A percentile compares a stretch with the other conserved stretches of the same genome.
Conservation (phyloP, 192 early-diverging fungal genomes). For the Chytriomyces sp. region DNA sequence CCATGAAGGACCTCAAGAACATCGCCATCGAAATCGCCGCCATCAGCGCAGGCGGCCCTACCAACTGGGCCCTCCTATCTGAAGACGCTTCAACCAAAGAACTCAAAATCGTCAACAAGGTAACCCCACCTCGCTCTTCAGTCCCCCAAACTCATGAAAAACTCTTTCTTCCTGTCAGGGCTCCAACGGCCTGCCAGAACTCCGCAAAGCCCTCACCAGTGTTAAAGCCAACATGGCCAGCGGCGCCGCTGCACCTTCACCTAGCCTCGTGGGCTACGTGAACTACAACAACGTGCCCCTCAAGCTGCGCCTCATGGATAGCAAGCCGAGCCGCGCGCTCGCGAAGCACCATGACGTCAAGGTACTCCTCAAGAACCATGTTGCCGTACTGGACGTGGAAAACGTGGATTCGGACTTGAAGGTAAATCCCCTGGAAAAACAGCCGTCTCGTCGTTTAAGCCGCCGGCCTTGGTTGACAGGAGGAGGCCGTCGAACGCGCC, state of each 20-base stretch:
- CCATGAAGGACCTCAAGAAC: constrained; percentile 18
- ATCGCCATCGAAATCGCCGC: constrained; percentile 18
- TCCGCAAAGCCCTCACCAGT: constrained; percentile 7
- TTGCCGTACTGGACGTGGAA: constrained; percentile 15
- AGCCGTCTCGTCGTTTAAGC: no score
- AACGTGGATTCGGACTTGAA: constrained; percentile 13
- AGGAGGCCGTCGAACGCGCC: constrained; percentile 5
- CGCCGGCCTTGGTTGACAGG: no score
- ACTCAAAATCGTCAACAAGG: constrained; percentile 17
- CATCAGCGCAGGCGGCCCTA: constrained; percentile 10
- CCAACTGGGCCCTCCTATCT: constrained; percentile 23
- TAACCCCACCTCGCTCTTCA: no score
- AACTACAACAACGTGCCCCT: constrained; percentile 22
- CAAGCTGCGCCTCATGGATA: neutral
- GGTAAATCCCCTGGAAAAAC: no score
- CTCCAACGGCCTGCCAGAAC: constrained; percentile 7
- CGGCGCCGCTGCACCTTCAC: neutral
- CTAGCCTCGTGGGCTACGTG: constrained; percentile 12
- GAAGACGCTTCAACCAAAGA: constrained; percentile 4
- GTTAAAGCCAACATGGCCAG: neutral
- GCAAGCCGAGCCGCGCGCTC: neutral
- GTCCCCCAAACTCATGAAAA: no score
- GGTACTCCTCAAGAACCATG: constrained; percentile 24
- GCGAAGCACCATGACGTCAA: constrained; percentile 30
- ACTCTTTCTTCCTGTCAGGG: no score